Evolutionary conservation across 495 filamentous ascomycete species (phyloP).

Genomic region (Penicillium lagena): DNA sequence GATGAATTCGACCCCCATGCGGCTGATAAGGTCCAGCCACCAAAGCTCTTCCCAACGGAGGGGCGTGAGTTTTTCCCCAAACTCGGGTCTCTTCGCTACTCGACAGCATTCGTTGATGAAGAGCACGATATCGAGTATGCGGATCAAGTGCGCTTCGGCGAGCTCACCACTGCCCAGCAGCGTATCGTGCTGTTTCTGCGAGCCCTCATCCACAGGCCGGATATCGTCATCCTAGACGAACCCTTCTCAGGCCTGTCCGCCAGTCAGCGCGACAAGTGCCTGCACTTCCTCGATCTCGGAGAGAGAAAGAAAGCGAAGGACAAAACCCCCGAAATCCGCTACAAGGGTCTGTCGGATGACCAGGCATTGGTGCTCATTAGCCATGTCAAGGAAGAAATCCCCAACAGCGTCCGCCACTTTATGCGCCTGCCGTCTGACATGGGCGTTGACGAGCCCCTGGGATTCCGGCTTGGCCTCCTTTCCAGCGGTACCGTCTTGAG

Average conservation of each 20-base stretch:
- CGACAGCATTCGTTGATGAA: conserved; percentile 5
- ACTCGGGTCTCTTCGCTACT: neutral
- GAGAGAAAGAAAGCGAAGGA: conserved; percentile 16
- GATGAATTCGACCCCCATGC: conserved; percentile 58
- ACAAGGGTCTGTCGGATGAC: conserved; percentile 42
- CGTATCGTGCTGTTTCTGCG: conserved; percentile 80
- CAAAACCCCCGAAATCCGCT: conserved; percentile 1
- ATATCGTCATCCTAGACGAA: conserved; percentile 89
- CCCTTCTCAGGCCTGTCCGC: conserved; percentile 87
- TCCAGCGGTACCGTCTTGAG: conserved; percentile 8
- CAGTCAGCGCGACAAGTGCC: conserved; percentile 73
- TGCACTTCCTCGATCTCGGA: conserved; percentile 65
- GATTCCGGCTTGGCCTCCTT: conserved; percentile 32
- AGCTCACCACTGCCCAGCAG: conserved; percentile 71
- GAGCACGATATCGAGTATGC: conserved; percentile 57
- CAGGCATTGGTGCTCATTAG: conserved; percentile 85
- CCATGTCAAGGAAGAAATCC: conserved; percentile 86
- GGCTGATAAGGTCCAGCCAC: neutral
- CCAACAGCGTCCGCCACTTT: conserved; percentile 69
- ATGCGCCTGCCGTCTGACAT: conserved; percentile 60
- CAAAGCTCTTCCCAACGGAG: conserved; percentile 1
- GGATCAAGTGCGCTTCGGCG: conserved; percentile 60
- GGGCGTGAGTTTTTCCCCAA: conserved; percentile 8
- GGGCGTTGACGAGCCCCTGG: conserved; percentile 37
- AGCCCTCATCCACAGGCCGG: conserved; percentile 69